A percentile compares a stretch with the other conserved stretches of the same genome.
phyloP scores from a whole-genome alignment of 2,329 filamentous ascomycete genomes.

The Alternaria solani region DNA sequence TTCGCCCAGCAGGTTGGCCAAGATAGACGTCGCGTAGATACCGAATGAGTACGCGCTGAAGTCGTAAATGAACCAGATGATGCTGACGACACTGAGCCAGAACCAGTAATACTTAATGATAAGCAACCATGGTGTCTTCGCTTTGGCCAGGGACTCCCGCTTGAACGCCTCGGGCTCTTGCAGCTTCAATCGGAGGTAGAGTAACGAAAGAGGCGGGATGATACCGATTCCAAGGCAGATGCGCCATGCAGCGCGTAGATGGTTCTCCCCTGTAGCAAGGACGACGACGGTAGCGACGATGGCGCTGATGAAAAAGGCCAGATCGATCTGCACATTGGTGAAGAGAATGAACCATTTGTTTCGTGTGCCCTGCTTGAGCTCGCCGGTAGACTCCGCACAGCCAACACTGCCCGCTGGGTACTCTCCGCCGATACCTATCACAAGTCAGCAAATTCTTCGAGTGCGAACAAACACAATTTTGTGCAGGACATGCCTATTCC shows the following conservation, averaged over 20 bases:
- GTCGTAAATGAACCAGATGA: slow-evolving; percentile 66
- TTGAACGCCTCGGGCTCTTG: slow-evolving; percentile 63
- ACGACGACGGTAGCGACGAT: slow-evolving; percentile 64
- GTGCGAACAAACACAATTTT: neutral
- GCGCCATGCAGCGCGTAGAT: slow-evolving; percentile 81
- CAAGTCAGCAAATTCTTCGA: slow-evolving; percentile 6
- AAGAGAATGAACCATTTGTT: slow-evolving; percentile 86
- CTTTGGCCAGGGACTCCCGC: slow-evolving; percentile 57
- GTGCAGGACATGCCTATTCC: slow-evolving; percentile 52
- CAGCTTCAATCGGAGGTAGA: slow-evolving; percentile 66
- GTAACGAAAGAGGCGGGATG: slow-evolving; percentile 61
- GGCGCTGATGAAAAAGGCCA: slow-evolving; percentile 81
- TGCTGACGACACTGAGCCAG: slow-evolving; percentile 61
- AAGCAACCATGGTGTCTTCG: slow-evolving; percentile 51
- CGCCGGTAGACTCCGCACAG: slow-evolving; percentile 82
- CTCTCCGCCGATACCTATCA: slow-evolving; percentile 74
- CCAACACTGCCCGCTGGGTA: slow-evolving; percentile 86
- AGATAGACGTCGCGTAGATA: slow-evolving; percentile 82
- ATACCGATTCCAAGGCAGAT: slow-evolving; percentile 70
- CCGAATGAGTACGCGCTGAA: slow-evolving; percentile 86
- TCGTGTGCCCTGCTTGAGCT: slow-evolving; percentile 77
- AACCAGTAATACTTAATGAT: slow-evolving; percentile 65
- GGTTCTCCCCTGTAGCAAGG: slow-evolving; percentile 61
- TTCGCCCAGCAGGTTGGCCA: slow-evolving; percentile 69
- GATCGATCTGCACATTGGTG: slow-evolving; percentile 87